Conservation (phyloP, 2,329 filamentous ascomycete species). For the Ophiostoma sp. region DNA sequence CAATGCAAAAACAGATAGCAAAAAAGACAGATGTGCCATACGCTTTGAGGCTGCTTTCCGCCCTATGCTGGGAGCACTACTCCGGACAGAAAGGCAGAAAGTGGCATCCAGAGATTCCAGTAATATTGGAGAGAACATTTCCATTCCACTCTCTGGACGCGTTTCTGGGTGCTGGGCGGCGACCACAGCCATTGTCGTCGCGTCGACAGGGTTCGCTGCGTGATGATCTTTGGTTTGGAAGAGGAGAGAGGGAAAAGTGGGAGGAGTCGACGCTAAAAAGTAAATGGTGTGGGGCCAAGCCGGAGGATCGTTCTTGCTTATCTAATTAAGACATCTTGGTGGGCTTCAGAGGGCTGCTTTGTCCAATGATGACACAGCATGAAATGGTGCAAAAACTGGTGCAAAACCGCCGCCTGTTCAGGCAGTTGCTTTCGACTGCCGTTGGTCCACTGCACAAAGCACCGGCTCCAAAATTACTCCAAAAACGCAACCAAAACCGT, state of each 20-base stretch:
- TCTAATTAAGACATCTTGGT: neutral
- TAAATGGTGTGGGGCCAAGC: too few species aligned
- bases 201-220: neutral
- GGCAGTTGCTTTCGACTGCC: neutral
- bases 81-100: slow-evolving; percentile 1
- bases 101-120: neutral
- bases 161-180: neutral
- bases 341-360: neutral
- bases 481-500: neutral
- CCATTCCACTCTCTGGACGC: neutral
- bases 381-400: neutral
- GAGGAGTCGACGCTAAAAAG: neutral
- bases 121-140: neutral
- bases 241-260: neutral
- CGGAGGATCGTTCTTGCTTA: neutral
- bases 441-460: neutral
- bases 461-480: neutral
- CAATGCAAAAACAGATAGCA: neutral
- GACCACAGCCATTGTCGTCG: neutral
- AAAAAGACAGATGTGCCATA: neutral
- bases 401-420: neutral
- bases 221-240: too few species aligned
- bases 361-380: too few species aligned
- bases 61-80: neutral
- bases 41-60: neutral